Evolutionary conservation across 345 rosid genomes (phyloP).

Genomic region (Rhizophora mangle): DNA sequence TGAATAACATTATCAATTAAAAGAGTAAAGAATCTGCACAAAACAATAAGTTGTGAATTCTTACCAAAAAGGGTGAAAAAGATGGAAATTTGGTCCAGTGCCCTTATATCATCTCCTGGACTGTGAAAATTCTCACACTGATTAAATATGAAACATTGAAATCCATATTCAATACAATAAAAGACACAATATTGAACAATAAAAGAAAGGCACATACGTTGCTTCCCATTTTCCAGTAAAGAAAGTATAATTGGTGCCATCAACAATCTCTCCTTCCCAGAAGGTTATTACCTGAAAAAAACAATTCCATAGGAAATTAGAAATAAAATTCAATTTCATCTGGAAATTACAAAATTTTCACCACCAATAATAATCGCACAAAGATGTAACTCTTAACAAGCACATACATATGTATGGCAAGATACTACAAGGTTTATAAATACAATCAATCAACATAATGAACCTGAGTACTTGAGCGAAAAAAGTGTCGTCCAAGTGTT

Average conservation of each 20-base stretch:
- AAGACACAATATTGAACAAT: neutral
- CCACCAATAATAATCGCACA: too few relatives aligned
- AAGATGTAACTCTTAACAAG: too few relatives aligned
- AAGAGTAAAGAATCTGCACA: conserved; percentile 11
- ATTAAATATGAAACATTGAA: neutral
- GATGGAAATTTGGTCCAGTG: conserved; percentile 94
- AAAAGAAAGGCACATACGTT: conserved; percentile 41
- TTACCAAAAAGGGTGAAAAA: conserved; percentile 72
- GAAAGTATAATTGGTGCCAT: conserved; percentile 80
- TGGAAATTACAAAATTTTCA: neutral
- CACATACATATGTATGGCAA: too few relatives aligned
- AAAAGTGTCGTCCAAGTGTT: too few relatives aligned
- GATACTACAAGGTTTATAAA: too few relatives aligned
- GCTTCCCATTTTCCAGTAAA: conserved; percentile 97
- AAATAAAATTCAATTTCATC: neutral
- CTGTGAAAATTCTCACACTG: conserved; percentile 34
- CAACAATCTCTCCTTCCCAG: conserved; percentile 99
- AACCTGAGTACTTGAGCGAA: too few relatives aligned
- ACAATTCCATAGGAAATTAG: conserved; percentile 12
- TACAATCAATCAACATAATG: too few relatives aligned
- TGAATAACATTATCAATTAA: conserved; percentile 13
- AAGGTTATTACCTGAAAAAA: conserved; percentile 77
- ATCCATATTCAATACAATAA: neutral
- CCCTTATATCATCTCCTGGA: conserved; percentile 80
- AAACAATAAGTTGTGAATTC: conserved; percentile 11